Evolutionary conservation across 768 basidiomycete genomes (phyloP), one percentile per base, ranked within the genome.

Genomic region (Lentinula guzmanii): DNA sequence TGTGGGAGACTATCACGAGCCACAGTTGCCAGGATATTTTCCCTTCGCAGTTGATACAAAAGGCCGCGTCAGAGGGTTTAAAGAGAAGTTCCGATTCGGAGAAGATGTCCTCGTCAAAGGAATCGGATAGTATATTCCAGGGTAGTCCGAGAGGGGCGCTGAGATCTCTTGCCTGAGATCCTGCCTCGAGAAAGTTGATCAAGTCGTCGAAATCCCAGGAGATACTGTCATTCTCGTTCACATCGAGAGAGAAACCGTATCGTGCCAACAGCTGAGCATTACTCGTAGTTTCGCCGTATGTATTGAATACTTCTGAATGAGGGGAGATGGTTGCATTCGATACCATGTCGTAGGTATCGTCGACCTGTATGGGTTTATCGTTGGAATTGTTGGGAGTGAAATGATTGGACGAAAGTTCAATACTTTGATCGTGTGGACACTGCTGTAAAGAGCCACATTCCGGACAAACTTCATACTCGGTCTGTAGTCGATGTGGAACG

Each of bases 181-280:
- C 7, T 13, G 18, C 15, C 9, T 59, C 58, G 21, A 65, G 61
- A 53, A 58, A 45, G 52, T 67, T 58, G 51, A 66, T 57, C 7
- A 79, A 64, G 45, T 79, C 76, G 7, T 66, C 65, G 10, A 72
- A 52, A 11, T 71, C 70, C 78, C 80, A 83, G 5, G 70, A 74
- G 24, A 89, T 66, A n/a, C 74, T 68, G 66, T 91, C 89, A 63
- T 82, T 77, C 52, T 86, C 87, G 69, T 91, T 91, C 24, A 78
- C 84, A 51, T 91, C 86, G n/a, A 92, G 77, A 31, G 77, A 69
- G 68, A 93, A 93, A 0, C 91, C 91, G 70, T 92, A 92, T 63
- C 81, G 84, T 15, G 75, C 77, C 55, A 91, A 75, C 13, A 93
- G 79, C 66, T 85, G 74, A 1, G 89, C 83, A 67, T 91, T 92